Evolutionary conservation across 768 basidiomycete genomes (phyloP).

Genomic region (Strobilomyces echinocephalus): DNA sequence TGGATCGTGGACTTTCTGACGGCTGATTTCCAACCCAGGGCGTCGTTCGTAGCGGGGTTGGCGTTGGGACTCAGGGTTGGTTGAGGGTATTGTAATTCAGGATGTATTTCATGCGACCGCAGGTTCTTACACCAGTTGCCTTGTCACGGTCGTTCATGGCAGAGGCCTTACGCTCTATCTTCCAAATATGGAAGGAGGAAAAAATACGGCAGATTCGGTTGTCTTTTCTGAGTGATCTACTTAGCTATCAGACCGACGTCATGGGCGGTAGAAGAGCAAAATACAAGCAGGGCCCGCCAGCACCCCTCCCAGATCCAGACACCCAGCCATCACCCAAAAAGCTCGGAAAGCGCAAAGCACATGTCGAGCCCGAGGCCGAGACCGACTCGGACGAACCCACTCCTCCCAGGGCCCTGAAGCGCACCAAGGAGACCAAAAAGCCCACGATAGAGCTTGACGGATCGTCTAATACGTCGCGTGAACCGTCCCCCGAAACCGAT

Average conservation of each 20-base stretch:
- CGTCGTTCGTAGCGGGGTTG: conserved; percentile 83
- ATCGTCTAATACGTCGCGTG: conserved; percentile 33
- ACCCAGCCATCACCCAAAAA: conserved; percentile 44
- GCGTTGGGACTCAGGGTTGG: conserved; percentile 78
- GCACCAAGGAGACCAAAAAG: conserved; percentile 30
- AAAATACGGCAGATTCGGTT: conserved; percentile 11
- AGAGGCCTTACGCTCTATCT: neutral
- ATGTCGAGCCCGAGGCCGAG: conserved; percentile 32
- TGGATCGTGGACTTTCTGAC: conserved; percentile 79
- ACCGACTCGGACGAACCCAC: conserved; percentile 23
- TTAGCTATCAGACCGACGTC: conserved; percentile 6
- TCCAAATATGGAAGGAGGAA: conserved; percentile 26
- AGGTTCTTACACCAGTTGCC: too few relatives aligned
- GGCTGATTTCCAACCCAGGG: conserved; percentile 88
- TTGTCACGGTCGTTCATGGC: too few relatives aligned
- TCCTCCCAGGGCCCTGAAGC: conserved; percentile 32
- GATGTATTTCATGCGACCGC: neutral
- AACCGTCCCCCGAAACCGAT: conserved; percentile 43
- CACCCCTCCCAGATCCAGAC: conserved; percentile 43
- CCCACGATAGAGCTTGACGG: conserved; percentile 15
- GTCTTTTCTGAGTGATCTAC: neutral
- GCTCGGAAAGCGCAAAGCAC: conserved; percentile 72
- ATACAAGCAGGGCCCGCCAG: conserved; percentile 75
- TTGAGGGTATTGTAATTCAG: conserved; percentile 30
- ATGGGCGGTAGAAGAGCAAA: conserved; percentile 89